These are phyloP conservation scores for Penstemon davidsonii DNA, from an alignment of 257 asterid genomes.

Conservation along the genomic window DNA sequence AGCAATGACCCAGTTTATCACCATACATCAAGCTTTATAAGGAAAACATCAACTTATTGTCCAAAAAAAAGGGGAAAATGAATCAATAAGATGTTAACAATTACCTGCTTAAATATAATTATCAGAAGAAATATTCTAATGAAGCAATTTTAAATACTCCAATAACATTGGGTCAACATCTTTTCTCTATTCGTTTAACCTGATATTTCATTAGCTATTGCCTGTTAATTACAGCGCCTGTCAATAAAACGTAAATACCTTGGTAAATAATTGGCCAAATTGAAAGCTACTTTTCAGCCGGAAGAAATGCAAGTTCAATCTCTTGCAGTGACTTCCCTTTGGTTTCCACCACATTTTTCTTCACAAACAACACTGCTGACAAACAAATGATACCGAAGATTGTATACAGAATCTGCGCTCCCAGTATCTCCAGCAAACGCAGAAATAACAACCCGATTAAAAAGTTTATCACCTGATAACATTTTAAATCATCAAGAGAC, in stretches of 20 bases:
- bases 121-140: no score
- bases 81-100: no score
- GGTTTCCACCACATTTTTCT: conserved; percentile 71
- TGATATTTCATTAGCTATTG: not conserved
- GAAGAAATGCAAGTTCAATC: conserved; percentile 71
- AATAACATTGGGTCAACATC: no score
- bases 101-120: no score
- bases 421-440: conserved; percentile 69
- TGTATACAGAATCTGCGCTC: conserved; percentile 69
- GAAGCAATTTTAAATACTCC: no score
- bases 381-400: conserved; percentile 60
- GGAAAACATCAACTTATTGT: no score
- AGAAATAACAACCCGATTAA: conserved; percentile 77
- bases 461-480: conserved; percentile 70
- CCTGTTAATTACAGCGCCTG: not conserved
- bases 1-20: no score
- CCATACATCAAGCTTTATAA: no score
- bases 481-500: conserved; percentile 3
- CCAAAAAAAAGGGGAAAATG: no score
- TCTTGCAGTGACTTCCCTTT: conserved; percentile 91
- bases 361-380: conserved; percentile 53
- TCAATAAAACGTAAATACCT: conserved; percentile 23
- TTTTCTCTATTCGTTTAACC: no score
- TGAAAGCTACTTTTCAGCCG: conserved; percentile 36
- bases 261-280: conserved; percentile 6